Conservation (phyloP, 2,329 filamentous ascomycete species). For the Fusarium globosum region DNA sequence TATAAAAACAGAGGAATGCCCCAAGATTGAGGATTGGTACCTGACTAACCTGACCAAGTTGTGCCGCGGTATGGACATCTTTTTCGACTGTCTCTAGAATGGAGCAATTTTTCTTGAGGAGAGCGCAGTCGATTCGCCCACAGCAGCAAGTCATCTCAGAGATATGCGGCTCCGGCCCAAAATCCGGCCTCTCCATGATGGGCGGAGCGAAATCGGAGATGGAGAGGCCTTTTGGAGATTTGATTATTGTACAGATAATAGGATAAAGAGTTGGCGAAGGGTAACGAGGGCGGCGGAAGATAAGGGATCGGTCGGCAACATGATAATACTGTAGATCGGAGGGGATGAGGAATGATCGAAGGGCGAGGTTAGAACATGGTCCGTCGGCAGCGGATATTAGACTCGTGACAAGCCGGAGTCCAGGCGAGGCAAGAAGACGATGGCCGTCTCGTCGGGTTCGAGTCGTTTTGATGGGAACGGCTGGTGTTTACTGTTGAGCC, state of each 20-base stretch:
- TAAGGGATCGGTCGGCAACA: conserved; percentile 30
- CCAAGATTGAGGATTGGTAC: conserved; percentile 37
- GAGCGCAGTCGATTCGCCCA: conserved; percentile 81
- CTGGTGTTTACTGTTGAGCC: conserved; percentile 30
- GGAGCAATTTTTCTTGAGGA: conserved; percentile 82
- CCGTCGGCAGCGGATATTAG: background rate
- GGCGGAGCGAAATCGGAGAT: conserved; percentile 30
- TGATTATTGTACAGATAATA: conserved; percentile 28
- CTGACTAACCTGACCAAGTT: conserved; percentile 87
- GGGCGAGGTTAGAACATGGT: conserved; percentile 27
- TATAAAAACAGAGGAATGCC: conserved; percentile 39
- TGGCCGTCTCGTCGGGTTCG: conserved; percentile 18
- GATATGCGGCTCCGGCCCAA: conserved; percentile 40
- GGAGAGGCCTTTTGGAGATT: conserved; percentile 32
- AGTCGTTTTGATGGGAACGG: conserved; percentile 32
- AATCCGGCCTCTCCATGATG: conserved; percentile 43
- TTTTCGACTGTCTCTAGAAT: conserved; percentile 85
- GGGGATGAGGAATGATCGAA: background rate
- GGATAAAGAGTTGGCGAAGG: conserved; percentile 8
- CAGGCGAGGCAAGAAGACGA: background rate
- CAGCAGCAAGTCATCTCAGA: conserved; percentile 79
- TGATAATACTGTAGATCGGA: conserved; percentile 29
- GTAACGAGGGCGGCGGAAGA: conserved; percentile 13
- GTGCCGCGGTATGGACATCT: conserved; percentile 86
- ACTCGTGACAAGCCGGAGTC: background rate